These are phyloP conservation scores for Mycogone perniciosa DNA, from an alignment of 2,329 filamentous ascomycete genomes.

Conservation along the genomic window DNA sequence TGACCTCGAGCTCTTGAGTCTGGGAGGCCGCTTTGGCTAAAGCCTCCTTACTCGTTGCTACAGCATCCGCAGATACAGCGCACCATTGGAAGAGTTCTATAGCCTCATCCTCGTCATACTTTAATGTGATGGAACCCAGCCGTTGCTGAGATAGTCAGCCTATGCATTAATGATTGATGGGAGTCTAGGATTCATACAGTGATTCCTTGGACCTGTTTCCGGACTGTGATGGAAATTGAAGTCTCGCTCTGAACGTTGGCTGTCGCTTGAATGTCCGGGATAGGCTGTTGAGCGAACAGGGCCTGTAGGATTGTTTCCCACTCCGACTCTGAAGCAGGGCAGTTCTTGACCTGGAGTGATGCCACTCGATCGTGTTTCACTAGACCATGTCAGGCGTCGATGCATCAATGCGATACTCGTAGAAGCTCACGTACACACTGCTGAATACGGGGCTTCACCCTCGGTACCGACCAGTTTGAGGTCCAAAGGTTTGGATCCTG, in stretches of 20 bases:
- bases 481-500: slow-evolving; percentile 49
- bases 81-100: slow-evolving; percentile 68
- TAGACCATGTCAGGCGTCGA: slow-evolving; percentile 19
- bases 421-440: slow-evolving; percentile 36
- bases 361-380: slow-evolving; percentile 52
- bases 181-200: slow-evolving; percentile 44
- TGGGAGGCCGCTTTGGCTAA: slow-evolving; percentile 37
- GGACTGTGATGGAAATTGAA: slow-evolving; percentile 54
- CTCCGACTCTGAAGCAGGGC: slow-evolving; percentile 52
- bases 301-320: slow-evolving; percentile 58
- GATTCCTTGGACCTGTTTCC: slow-evolving; percentile 61
- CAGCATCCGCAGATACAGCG: slow-evolving; percentile 46
- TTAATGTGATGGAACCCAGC: slow-evolving; percentile 58
- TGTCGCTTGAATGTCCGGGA: slow-evolving; percentile 51
- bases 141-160: slow-evolving; percentile 48
- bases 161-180: slow-evolving; percentile 2
- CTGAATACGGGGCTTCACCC: slow-evolving; percentile 46
- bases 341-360: slow-evolving; percentile 47
- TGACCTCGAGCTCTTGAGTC: slow-evolving; percentile 44
- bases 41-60: slow-evolving; percentile 38
- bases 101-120: slow-evolving; percentile 48
- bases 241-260: slow-evolving; percentile 50
- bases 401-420: slow-evolving; percentile 36
- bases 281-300: slow-evolving; percentile 46
- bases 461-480: slow-evolving; percentile 64